Base-by-base conservation (phyloP, 2,329 filamentous ascomycete species). In the Colletotrichum cordylinicola region DNA sequence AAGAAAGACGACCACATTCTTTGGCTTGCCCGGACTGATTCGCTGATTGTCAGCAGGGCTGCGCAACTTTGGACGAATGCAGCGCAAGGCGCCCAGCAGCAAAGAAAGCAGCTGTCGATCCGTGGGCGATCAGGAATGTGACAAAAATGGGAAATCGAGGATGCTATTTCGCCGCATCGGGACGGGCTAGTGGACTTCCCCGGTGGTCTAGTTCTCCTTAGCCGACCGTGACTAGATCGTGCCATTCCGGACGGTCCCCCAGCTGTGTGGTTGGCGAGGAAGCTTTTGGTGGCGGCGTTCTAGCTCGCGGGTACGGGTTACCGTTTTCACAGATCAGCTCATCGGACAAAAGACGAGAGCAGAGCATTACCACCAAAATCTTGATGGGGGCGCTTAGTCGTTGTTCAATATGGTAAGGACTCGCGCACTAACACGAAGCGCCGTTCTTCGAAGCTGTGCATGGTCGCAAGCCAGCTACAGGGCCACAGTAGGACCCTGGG, bases 261-360 rank as follows among this genome's bases (percentile, higher is more conserved):
- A 24, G 16, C 43, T 31, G 24, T 16, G 21, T 48, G 24, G n/a
- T 52, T 52, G 43, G 43, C 43, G 31, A 9, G 29, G 27, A 70
- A 33, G 67, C 16, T 64, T 52, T 62, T 24, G 12, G 62, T 67
- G 69, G 64, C 69, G 69, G 13, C 12, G 33, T 37, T 75, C 62
- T 64, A 56, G 69, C 56, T 56, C 18, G 16, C 35, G 69, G 27
- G 62, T 6, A 61, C 64, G 29, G 55, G 33, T 18, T 43, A 73
- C 43, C 62, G 73, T 65, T 72, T 73, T 55, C 43, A 62, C 39
- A 67, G 56, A 64, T 67, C 62, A 72, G 37, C 39, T 37, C 67
- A 67, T 9, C 12, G n/a, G 43, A 67, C 43, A 67, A 27, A 39
- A 62, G 29, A 43, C 3, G 18, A 21, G 33, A 35, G 15, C 7